phyloP scores from a whole-genome alignment of 352 stramenopile genomes.

The Phytophthora crassamura region DNA sequence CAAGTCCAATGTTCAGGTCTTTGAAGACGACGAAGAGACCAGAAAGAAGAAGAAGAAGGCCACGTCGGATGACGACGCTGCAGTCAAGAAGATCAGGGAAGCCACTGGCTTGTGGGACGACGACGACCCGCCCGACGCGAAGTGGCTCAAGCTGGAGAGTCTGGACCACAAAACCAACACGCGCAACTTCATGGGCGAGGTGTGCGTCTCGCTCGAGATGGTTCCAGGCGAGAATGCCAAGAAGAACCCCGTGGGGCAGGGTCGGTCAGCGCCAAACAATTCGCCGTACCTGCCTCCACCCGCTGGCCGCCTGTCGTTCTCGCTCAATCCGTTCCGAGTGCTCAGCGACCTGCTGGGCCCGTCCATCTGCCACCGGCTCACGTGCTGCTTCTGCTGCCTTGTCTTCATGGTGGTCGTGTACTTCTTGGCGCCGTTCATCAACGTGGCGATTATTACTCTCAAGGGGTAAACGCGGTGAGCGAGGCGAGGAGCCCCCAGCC shows the following conservation, averaged over 20 bases:
- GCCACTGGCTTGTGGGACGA: slow-evolving; percentile 87
- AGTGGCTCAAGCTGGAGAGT: slow-evolving; percentile 87
- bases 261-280: slow-evolving; percentile 91
- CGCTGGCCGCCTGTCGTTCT: slow-evolving; percentile 91
- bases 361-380: slow-evolving; percentile 84
- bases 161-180: slow-evolving; percentile 84
- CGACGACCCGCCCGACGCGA: slow-evolving; percentile 77
- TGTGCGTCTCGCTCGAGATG: slow-evolving; percentile 89
- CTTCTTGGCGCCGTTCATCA: slow-evolving; percentile 88
- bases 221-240: slow-evolving; percentile 88
- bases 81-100: slow-evolving; percentile 86
- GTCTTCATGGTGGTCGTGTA: slow-evolving; percentile 87
- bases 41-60: slow-evolving; percentile 84
- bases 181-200: slow-evolving; percentile 86
- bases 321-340: slow-evolving; percentile 92
- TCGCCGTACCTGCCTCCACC: slow-evolving; percentile 93
- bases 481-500: background rate
- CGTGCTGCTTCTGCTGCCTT: slow-evolving; percentile 89
- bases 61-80: slow-evolving; percentile 71
- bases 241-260: slow-evolving; percentile 79
- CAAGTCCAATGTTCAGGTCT: slow-evolving; percentile 81
- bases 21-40: slow-evolving; percentile 81
- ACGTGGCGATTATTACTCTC: slow-evolving; percentile 77
- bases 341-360: slow-evolving; percentile 88
- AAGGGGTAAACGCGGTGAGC: slow-evolving; percentile 41